Conservation (phyloP, 805 yeast genomes). For the Kodamaea laetipori region DNA sequence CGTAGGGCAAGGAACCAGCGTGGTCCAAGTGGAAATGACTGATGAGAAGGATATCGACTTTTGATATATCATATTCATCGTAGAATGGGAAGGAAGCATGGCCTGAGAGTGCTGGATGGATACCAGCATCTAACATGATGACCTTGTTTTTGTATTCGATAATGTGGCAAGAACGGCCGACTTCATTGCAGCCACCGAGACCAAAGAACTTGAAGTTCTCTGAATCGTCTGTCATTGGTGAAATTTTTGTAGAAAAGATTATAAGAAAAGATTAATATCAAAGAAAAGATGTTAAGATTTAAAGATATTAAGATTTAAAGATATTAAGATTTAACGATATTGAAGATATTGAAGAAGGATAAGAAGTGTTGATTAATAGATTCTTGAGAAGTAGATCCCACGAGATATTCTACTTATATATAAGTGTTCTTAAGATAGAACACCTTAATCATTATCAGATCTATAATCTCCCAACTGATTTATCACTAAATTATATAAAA, state of each 20-base stretch:
- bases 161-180: conserved; percentile 94
- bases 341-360: background rate
- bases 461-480: too few relatives aligned
- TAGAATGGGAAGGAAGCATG: conserved; percentile 90
- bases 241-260: too few relatives aligned
- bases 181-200: conserved; percentile 98
- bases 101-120: conserved; percentile 94
- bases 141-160: conserved; percentile 91
- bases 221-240: conserved; percentile 28
- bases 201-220: conserved; percentile 70
- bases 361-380: too few relatives aligned
- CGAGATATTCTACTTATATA: too few relatives aligned
- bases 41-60: conserved; percentile 80
- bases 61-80: conserved; percentile 90
- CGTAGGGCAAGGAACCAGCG: conserved; percentile 96
- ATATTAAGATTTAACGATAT: too few relatives aligned
- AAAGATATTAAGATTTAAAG: too few relatives aligned
- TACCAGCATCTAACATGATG: conserved; percentile 96
- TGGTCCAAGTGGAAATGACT: conserved; percentile 98
- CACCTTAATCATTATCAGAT: too few relatives aligned
- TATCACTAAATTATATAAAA: conserved; percentile 6
- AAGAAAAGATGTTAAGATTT: too few relatives aligned
- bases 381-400: too few relatives aligned
- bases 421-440: too few relatives aligned
- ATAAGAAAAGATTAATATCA: too few relatives aligned